Conservation (phyloP, 257 asterid species). For the Oldenlandia corymbosa region DNA sequence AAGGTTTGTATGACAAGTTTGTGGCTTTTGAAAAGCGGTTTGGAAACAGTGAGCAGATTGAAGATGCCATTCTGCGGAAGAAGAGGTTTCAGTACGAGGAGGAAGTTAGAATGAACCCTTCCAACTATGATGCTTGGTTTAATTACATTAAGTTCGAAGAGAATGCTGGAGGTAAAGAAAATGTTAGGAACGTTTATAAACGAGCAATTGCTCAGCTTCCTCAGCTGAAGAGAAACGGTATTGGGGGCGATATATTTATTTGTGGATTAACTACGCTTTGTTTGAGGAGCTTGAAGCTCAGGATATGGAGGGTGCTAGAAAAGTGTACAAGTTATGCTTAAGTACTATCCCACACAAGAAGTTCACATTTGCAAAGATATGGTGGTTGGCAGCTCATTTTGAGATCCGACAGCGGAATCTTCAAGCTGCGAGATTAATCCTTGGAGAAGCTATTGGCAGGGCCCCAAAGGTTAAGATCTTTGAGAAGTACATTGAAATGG, state of each 20-base stretch:
- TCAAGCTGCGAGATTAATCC: constrained; percentile 30
- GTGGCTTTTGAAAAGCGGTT: constrained; percentile 91
- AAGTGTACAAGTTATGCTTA: constrained; percentile 46
- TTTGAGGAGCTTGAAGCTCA: constrained; percentile 88
- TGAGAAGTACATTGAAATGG: constrained; percentile 93
- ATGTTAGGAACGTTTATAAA: constrained; percentile 79
- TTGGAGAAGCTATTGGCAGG: constrained; percentile 40
- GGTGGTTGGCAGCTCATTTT: constrained; percentile 93
- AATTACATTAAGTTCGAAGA: constrained; percentile 80
- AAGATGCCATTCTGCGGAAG: constrained; percentile 87
- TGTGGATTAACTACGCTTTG: constrained; percentile 86
- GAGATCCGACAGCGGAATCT: constrained; percentile 79
- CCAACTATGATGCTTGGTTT: constrained; percentile 85
- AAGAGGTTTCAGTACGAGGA: constrained; percentile 90
- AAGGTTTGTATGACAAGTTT: constrained; percentile 78
- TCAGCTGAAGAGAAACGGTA: constrained; percentile 89
- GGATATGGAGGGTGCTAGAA: constrained; percentile 75
- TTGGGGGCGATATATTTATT: constrained; percentile 88
- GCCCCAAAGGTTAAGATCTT: constrained; percentile 65
- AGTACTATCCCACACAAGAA: constrained; percentile 39
- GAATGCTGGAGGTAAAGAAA: constrained; percentile 54
- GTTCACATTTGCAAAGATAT: constrained; percentile 84
- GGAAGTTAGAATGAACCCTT: constrained; percentile 76
- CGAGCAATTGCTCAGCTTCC: constrained; percentile 90
- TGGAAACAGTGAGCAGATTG: constrained; percentile 87